Percentiles rank a stretch among this genome's conserved stretches.
phyloP scores from a whole-genome alignment of 2,329 filamentous ascomycete genomes.

The Blastomyces emzantsi region DNA sequence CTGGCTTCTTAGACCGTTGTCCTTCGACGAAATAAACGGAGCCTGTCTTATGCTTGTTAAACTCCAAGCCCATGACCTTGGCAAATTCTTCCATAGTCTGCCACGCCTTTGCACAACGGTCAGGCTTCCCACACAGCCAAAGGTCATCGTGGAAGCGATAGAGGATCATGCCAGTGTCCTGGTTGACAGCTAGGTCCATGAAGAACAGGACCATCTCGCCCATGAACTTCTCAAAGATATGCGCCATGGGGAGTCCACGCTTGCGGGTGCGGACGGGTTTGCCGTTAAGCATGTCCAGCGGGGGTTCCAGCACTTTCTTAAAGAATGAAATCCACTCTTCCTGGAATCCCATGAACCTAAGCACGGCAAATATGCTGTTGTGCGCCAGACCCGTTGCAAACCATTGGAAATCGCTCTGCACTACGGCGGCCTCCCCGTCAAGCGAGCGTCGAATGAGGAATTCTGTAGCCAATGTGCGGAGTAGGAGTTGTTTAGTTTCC shows the following conservation, averaged over 20 bases:
- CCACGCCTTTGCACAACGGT: conserved; percentile 38
- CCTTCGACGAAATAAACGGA: conserved; percentile 34
- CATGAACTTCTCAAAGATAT: conserved; percentile 40
- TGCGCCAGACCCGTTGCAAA: conserved; percentile 39
- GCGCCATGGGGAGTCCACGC: conserved; percentile 40
- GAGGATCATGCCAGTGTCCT: conserved; percentile 35
- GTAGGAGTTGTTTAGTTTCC: conserved; percentile 32
- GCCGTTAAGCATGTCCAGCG: conserved; percentile 34
- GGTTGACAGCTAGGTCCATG: conserved; percentile 40
- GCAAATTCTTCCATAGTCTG: conserved; percentile 36
- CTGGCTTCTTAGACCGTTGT: conserved; percentile 16
- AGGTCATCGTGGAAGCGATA: conserved; percentile 44
- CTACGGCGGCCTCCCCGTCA: conserved; percentile 29
- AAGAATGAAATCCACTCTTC: conserved; percentile 39
- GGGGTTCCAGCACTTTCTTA: conserved; percentile 38
- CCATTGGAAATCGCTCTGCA: conserved; percentile 40
- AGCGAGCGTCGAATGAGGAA: conserved; percentile 28
- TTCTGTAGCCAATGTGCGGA: conserved; percentile 35
- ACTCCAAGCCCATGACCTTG: conserved; percentile 35
- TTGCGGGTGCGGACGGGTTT: conserved; percentile 33
- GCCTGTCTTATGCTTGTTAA: conserved; percentile 43
- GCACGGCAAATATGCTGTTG: conserved; percentile 35
- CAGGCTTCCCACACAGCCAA: conserved; percentile 41
- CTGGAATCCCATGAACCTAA: conserved; percentile 40
- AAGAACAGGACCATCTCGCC: conserved; percentile 43